Evolutionary conservation across 805 yeast species (phyloP).

Genomic region (Metschnikowia proteae): DNA sequence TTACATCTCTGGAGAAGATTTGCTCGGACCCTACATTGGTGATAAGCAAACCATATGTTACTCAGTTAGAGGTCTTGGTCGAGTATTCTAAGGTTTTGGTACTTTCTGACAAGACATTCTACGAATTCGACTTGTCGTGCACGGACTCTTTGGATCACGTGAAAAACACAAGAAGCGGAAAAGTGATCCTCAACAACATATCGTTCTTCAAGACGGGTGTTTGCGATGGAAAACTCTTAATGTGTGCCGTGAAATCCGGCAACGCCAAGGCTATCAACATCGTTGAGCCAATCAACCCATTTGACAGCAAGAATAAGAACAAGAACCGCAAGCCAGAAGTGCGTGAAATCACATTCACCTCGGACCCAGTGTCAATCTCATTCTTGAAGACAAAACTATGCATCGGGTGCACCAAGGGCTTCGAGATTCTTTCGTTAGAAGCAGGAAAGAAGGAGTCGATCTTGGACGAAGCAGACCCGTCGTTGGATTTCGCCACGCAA

Average conservation of each 20-base stretch:
- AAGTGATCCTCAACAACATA: slow-evolving; percentile 82
- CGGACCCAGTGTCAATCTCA: slow-evolving; percentile 90
- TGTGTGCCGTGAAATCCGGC: slow-evolving; percentile 85
- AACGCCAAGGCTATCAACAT: slow-evolving; percentile 77
- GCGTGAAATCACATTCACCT: slow-evolving; percentile 73
- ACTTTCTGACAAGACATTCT: slow-evolving; percentile 74
- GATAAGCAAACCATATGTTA: slow-evolving; percentile 68
- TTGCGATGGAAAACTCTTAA: slow-evolving; percentile 81
- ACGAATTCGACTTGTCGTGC: slow-evolving; percentile 64
- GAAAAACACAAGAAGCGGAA: slow-evolving; percentile 60
- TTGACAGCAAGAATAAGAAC: slow-evolving; percentile 57
- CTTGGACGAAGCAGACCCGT: slow-evolving; percentile 97
- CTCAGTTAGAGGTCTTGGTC: slow-evolving; percentile 87
- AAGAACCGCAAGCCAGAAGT: slow-evolving; percentile 59
- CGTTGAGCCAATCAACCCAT: slow-evolving; percentile 84
- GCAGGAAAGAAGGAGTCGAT: slow-evolving; percentile 83
- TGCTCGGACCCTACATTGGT: slow-evolving; percentile 74
- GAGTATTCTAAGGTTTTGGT: slow-evolving; percentile 83
- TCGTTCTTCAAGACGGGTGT: slow-evolving; percentile 90
- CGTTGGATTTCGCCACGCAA: slow-evolving; percentile 87
- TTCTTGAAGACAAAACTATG: slow-evolving; percentile 85
- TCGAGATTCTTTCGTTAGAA: slow-evolving; percentile 86
- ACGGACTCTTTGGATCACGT: slow-evolving; percentile 46
- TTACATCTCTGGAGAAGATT: slow-evolving; percentile 45
- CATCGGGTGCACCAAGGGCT: slow-evolving; percentile 94